phyloP scores from a whole-genome alignment of 1,139 yeast species.

The Debaryomyces sp. region DNA sequence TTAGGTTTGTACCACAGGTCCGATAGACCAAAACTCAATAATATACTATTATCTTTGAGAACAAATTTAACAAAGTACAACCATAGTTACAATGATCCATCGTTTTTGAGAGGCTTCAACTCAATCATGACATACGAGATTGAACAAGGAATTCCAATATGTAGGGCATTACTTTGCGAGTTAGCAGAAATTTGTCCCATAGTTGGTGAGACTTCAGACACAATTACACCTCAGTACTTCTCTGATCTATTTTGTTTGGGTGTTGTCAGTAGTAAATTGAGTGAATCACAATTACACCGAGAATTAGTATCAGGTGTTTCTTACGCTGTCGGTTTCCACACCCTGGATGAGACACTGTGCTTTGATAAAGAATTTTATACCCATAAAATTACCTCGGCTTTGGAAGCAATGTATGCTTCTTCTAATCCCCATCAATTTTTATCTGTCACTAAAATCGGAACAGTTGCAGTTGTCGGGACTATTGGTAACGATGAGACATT shows the following conservation, averaged over 20 bases:
- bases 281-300: slow-evolving; percentile 50
- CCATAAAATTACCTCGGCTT: slow-evolving; percentile 34
- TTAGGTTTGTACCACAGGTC: slow-evolving; percentile 15
- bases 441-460: slow-evolving; percentile 46
- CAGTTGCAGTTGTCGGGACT: slow-evolving; percentile 49
- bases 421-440: slow-evolving; percentile 45
- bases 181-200: slow-evolving; percentile 39
- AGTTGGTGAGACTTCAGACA: slow-evolving; percentile 45
- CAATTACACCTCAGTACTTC: slow-evolving; percentile 49
- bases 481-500: slow-evolving; percentile 49
- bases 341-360: slow-evolving; percentile 24
- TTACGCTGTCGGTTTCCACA: slow-evolving; percentile 45
- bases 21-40: slow-evolving; percentile 10
- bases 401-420: slow-evolving; percentile 46
- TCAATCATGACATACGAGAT: slow-evolving; percentile 37
- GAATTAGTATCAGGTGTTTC: slow-evolving; percentile 50
- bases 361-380: slow-evolving; percentile 26
- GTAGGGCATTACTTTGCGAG: slow-evolving; percentile 39
- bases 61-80: slow-evolving; percentile 36
- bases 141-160: slow-evolving; percentile 41
- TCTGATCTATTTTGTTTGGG: slow-evolving; percentile 47
- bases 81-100: slow-evolving; percentile 13
- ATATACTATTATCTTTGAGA: slow-evolving; percentile 27
- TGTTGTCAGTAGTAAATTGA: slow-evolving; percentile 34
- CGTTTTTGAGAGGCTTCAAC: slow-evolving; percentile 8